A percentile compares a stretch with the other conserved stretches of the same genome.
phyloP scores from a whole-genome alignment of 2,329 filamentous ascomycete genomes.

The Scleromitrula shiraiana region DNA sequence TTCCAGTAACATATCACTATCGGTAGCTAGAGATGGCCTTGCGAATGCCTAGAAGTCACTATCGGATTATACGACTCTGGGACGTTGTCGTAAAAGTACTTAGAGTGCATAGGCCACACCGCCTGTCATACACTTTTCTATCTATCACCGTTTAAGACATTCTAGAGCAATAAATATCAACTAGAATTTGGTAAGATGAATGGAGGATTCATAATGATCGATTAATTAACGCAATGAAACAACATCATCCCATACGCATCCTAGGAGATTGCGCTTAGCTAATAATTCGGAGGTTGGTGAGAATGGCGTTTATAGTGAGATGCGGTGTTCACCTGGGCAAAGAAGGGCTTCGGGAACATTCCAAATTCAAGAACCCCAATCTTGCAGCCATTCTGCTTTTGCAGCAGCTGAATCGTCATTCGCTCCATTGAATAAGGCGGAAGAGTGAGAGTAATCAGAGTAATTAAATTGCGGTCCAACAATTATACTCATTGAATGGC shows the following conservation, averaged over 20 bases:
- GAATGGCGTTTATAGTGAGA: not conserved
- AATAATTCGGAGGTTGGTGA: not conserved
- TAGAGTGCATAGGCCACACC: conserved; percentile 29
- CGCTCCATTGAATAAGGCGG: no score
- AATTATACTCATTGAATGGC: conserved; percentile 10
- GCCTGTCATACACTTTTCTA: conserved; percentile 11
- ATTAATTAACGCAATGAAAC: conserved; percentile 14
- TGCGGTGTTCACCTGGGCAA: not conserved
- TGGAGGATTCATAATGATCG: conserved; percentile 25
- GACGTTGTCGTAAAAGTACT: conserved; percentile 24
- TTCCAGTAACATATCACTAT: conserved; percentile 29
- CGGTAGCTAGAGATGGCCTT: conserved; percentile 28
- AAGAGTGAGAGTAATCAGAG: not conserved
- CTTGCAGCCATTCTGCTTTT: conserved; percentile 1
- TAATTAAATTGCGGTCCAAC: conserved; percentile 6
- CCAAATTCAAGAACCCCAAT: conserved; percentile 13
- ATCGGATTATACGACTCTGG: conserved; percentile 20
- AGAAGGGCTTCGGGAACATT: conserved; percentile 13
- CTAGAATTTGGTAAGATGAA: conserved; percentile 26
- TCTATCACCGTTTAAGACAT: conserved; percentile 14
- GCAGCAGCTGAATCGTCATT: not conserved
- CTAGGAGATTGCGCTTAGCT: not conserved
- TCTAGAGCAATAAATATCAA: conserved; percentile 23
- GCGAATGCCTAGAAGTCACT: conserved; percentile 27
- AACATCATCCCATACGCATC: not conserved